Conservation (phyloP, 352 stramenopile genomes). For the Pythium diclinum region DNA sequence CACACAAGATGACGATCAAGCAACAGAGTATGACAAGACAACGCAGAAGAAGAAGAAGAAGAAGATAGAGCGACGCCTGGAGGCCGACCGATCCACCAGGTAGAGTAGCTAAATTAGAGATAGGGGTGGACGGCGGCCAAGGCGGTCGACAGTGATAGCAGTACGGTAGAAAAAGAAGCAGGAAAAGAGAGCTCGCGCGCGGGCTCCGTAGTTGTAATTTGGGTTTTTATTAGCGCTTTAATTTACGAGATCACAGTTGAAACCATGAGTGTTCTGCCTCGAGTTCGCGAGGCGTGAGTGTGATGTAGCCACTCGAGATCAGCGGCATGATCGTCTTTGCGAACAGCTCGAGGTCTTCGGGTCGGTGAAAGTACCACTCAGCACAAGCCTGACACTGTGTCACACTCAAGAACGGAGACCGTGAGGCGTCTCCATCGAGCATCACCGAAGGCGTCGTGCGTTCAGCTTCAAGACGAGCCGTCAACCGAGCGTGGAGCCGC, state of each 20-base stretch:
- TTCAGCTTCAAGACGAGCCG: slow-evolving; percentile 32
- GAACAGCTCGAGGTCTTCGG: slow-evolving; percentile 27
- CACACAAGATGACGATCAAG: slow-evolving; percentile 5
- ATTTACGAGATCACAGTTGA: slow-evolving; percentile 24
- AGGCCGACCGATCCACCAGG: slow-evolving; percentile 7
- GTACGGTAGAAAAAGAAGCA: slow-evolving; percentile 8
- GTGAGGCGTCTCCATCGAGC: slow-evolving; percentile 9
- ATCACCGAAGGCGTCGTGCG: neutral
- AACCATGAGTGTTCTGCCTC: slow-evolving; percentile 32
- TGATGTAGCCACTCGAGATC: slow-evolving; percentile 36
- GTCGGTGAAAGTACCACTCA: slow-evolving; percentile 22
- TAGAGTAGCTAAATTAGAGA: slow-evolving; percentile 26
- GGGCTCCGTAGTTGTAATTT: slow-evolving; percentile 18
- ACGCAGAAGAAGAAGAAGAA: slow-evolving; percentile 4
- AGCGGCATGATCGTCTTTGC: slow-evolving; percentile 35
- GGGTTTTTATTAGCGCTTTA: slow-evolving; percentile 12
- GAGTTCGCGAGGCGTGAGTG: slow-evolving; percentile 24
- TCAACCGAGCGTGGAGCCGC: slow-evolving; percentile 36
- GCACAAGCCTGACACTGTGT: slow-evolving; percentile 42
- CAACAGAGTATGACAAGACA: neutral
- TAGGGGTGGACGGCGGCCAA: slow-evolving; percentile 5
- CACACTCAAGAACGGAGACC: slow-evolving; percentile 32
- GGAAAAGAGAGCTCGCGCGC: slow-evolving; percentile 10
- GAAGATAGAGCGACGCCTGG: slow-evolving; percentile 1
- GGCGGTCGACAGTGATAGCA: neutral